phyloP scores from a whole-genome alignment of 2,329 filamentous ascomycete species.

The Calonectria henricotiae region DNA sequence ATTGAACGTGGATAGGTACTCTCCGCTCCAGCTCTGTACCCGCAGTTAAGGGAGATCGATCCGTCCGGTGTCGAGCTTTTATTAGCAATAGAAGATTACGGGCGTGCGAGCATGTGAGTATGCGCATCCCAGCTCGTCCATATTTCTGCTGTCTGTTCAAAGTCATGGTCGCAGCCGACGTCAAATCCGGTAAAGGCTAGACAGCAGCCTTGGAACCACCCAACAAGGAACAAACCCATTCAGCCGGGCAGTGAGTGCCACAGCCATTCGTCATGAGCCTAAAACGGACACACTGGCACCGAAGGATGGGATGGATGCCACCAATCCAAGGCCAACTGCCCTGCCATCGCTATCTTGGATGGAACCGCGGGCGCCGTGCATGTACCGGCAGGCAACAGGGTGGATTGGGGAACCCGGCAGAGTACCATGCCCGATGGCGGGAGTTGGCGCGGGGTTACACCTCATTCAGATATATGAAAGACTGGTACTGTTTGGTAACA shows the following conservation, averaged over 20 bases:
- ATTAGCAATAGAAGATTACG: constrained; percentile 9
- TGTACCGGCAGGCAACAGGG: constrained; percentile 51
- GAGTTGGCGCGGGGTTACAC: constrained; percentile 40
- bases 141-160: neutral
- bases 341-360: constrained; percentile 41
- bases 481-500: constrained; percentile 25
- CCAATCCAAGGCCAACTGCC: constrained; percentile 40
- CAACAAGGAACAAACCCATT: constrained; percentile 26
- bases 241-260: constrained; percentile 33
- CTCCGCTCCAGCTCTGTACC: constrained; percentile 28
- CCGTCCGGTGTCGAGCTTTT: constrained; percentile 22
- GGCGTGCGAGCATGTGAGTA: neutral
- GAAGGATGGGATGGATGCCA: constrained; percentile 41
- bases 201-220: neutral
- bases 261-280: constrained; percentile 22
- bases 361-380: constrained; percentile 43
- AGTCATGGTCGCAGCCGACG: neutral
- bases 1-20: constrained; percentile 26
- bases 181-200: constrained; percentile 2
- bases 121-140: neutral
- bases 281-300: constrained; percentile 30
- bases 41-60: constrained; percentile 24
- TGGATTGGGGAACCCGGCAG: constrained; percentile 42
- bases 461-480: constrained; percentile 39
- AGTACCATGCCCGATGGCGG: constrained; percentile 38